Conservation (phyloP, 2,329 filamentous ascomycete species). For the Neopestalotiopsis sp. region DNA sequence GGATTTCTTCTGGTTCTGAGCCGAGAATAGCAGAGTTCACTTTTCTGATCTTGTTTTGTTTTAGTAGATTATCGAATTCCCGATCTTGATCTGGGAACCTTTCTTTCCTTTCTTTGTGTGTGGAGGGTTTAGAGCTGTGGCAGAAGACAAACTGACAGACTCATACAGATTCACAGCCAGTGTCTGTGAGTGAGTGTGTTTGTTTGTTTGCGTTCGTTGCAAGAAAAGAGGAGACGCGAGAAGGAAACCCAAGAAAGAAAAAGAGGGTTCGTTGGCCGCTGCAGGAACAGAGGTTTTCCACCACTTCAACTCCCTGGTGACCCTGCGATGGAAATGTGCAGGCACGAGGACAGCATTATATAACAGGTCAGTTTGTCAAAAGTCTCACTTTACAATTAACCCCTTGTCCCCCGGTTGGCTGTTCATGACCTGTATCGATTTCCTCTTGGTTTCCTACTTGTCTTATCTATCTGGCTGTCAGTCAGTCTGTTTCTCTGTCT, state of each 20-base stretch:
- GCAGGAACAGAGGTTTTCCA: conserved; percentile 17
- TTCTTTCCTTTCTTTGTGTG: neutral
- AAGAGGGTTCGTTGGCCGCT: conserved; percentile 10
- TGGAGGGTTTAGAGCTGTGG: conserved; percentile 6
- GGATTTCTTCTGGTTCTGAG: conserved; percentile 33
- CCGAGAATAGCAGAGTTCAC: conserved; percentile 27
- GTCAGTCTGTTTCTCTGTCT: neutral
- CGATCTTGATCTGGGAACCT: conserved; percentile 15
- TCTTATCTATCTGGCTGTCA: neutral
- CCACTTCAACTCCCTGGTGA: neutral
- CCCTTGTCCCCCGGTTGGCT: neutral
- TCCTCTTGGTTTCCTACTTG: neutral
- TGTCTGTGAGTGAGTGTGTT: neutral
- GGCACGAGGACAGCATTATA: conserved; percentile 12
- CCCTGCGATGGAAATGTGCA: conserved; percentile 14
- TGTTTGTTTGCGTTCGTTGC: neutral
- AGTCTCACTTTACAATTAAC: neutral
- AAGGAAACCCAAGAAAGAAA: neutral
- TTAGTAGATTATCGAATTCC: conserved; percentile 14
- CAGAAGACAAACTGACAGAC: conserved; percentile 1
- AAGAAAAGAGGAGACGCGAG: neutral
- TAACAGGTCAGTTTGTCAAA: conserved; percentile 10
- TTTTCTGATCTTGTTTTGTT: conserved; percentile 28
- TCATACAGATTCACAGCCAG: neutral
- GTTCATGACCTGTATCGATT: conserved; percentile 10